Base-by-base conservation (phyloP, 1,139 yeast genomes). In the Magnusiomyces fungicola region DNA sequence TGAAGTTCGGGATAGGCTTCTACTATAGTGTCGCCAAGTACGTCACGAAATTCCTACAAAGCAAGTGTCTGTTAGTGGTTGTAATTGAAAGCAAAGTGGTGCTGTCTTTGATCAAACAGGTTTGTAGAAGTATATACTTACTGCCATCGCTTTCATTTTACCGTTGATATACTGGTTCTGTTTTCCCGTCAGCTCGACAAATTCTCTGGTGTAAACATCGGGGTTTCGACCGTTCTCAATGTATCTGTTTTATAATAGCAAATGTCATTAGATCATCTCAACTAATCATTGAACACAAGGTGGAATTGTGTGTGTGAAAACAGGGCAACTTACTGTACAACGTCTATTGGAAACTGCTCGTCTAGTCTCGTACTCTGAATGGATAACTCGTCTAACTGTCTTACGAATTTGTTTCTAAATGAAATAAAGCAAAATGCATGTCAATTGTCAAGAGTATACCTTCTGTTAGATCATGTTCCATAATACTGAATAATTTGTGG, bases 191-290 rank as follows among this genome's bases (percentile, higher is more conserved):
- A 92, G 87, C 65, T 92, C 98, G 10, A 90, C 88, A 68, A 92
- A 92, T 67, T 94, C 98, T 63, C 98, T 75, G 0, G 97, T 89
- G 66, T 92, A 92, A 45, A 92, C 90, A 63, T 92, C 97, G 0
- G 99, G 98, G 62, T 92, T 92, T 57, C 98, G 73, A 1, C 98
- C 98, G 60, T 89, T 95, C 63, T 92, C 97, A 43, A 92, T 87
- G 63, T 92, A 70, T 48, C 50, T 49, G n/a, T n/a, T n/a, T n/a
- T n/a, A 18, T 2, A 19, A 33, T 19, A 36, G 40, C 40, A 25
- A 19, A 27, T 10, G 21, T 19, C 3, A 47, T 23, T 22, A 14
- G n/a, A 19, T 5, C 4, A 23, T 34, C n/a, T 27, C 38, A 42
- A 40, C 16, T 16, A 32, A 12, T 32, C 16, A 16, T n/a, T n/a